These are phyloP conservation scores for Fusarium secorum DNA, from an alignment of 2,329 filamentous ascomycete species.

Conservation along the genomic window DNA sequence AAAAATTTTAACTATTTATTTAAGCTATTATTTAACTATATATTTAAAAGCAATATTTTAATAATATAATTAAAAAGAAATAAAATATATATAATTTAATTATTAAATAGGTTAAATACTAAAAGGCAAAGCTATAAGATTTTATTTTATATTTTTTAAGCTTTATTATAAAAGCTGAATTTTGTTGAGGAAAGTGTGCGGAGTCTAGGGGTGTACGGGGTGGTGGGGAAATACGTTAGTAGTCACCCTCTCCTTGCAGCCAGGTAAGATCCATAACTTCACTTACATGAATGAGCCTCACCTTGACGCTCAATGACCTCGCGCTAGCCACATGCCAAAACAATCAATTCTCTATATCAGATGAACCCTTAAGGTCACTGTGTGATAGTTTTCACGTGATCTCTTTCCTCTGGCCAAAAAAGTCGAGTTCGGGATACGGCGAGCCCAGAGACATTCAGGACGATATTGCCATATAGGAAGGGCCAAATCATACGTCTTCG, in stretches of 20 bases:
- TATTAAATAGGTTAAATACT: too few species aligned
- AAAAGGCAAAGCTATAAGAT: too few species aligned
- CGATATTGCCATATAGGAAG: neutral
- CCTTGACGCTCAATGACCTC: neutral
- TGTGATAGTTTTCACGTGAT: neutral
- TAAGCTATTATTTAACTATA: too few species aligned
- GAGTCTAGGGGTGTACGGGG: too few species aligned
- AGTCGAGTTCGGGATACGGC: neutral
- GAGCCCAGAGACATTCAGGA: neutral
- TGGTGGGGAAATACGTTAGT: too few species aligned
- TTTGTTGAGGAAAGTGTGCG: too few species aligned
- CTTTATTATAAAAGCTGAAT: too few species aligned
- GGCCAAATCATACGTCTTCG: neutral
- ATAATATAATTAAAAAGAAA: too few species aligned
- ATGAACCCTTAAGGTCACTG: neutral
- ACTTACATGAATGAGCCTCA: slow-evolving; percentile 14
- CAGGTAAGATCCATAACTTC: neutral
- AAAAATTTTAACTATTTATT: too few species aligned
- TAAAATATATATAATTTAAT: too few species aligned
- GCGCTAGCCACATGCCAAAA: neutral
- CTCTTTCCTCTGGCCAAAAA: neutral
- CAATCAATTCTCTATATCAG: neutral
- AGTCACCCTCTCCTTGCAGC: neutral
- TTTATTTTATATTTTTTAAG: too few species aligned
- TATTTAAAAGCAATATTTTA: too few species aligned